A percentile compares a stretch with the other conserved stretches of the same genome.
These are phyloP conservation scores for Magnaporthiopsis rhizophila DNA, from an alignment of 2,329 filamentous ascomycete species.

Conservation along the genomic window DNA sequence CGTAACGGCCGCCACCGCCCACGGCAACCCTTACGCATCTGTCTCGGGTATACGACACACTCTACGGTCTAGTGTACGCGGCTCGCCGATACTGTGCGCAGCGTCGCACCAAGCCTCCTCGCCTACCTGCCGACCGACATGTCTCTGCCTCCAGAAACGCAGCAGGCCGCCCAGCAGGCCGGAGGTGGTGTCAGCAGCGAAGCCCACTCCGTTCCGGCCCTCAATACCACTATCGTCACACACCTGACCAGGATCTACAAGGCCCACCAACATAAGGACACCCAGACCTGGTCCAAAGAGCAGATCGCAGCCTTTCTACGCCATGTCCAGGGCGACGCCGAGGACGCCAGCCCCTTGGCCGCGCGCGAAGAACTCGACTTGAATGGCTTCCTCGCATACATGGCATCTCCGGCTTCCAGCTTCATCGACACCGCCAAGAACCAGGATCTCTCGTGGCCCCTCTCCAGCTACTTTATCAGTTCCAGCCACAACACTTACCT, in stretches of 20 bases:
- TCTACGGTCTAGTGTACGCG: neutral
- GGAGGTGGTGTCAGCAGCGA: slow-evolving; percentile 39
- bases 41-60: too few species aligned
- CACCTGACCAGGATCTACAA: slow-evolving; percentile 40
- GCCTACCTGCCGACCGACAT: neutral
- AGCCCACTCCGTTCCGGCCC: slow-evolving; percentile 29
- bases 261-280: slow-evolving; percentile 30
- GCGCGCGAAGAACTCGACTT: slow-evolving; percentile 33
- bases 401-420: slow-evolving; percentile 41
- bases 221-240: slow-evolving; percentile 31
- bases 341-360: slow-evolving; percentile 18
- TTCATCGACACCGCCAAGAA: slow-evolving; percentile 30
- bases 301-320: slow-evolving; percentile 38
- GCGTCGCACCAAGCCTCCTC: neutral
- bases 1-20: too few species aligned
- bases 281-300: slow-evolving; percentile 35
- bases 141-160: slow-evolving; percentile 9
- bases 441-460: slow-evolving; percentile 60
- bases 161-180: slow-evolving; percentile 29
- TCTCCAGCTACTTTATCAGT: slow-evolving; percentile 88
- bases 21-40: too few species aligned
- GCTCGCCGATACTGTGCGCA: neutral
- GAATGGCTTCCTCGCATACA: slow-evolving; percentile 44
- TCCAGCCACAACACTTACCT: slow-evolving; percentile 96
- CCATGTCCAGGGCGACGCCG: slow-evolving; percentile 37